These are phyloP conservation scores for Yamadazyma atlantica DNA, from an alignment of 1,139 yeast species.

Conservation along the genomic window DNA sequence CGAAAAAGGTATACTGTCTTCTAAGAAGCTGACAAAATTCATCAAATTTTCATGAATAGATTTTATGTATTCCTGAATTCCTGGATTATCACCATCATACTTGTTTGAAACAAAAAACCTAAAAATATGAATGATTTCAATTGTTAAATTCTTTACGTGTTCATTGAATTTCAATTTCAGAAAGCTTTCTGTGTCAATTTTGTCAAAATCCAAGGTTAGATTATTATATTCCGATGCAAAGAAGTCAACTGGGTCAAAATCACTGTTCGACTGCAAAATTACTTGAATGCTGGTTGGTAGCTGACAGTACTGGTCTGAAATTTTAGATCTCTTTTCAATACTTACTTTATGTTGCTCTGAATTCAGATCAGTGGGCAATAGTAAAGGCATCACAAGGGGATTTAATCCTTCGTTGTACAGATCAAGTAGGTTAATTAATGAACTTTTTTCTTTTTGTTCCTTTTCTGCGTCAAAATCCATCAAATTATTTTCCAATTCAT, in stretches of 20 bases:
- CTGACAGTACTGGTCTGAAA: neutral
- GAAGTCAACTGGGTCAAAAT: constrained; percentile 9
- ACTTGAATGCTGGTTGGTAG: constrained; percentile 4
- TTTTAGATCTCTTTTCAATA: too few species aligned
- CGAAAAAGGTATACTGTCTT: neutral
- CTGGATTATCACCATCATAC: constrained; percentile 11
- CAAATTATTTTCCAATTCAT: neutral
- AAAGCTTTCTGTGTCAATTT: constrained; percentile 3
- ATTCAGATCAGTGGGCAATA: neutral
- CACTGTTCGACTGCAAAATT: constrained; percentile 3
- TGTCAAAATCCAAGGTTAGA: constrained; percentile 4
- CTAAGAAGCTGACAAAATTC: constrained; percentile 4
- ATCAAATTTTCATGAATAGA: constrained; percentile 3
- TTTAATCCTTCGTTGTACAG: neutral
- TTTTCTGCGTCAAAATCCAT: neutral
- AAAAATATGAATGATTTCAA: constrained; percentile 5
- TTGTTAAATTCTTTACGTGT: constrained; percentile 5
- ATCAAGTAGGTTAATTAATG: neutral
- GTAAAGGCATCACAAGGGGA: neutral
- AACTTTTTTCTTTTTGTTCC: neutral
- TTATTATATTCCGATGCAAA: constrained; percentile 5
- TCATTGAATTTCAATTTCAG: constrained; percentile 7
- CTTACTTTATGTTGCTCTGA: too few species aligned
- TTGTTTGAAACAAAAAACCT: constrained; percentile 12
- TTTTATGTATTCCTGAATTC: constrained; percentile 4